Percentiles rank a stretch among this genome's conserved stretches.
phyloP scores from a whole-genome alignment of 2,329 filamentous ascomycete species.

The Gremmenia infestans region DNA sequence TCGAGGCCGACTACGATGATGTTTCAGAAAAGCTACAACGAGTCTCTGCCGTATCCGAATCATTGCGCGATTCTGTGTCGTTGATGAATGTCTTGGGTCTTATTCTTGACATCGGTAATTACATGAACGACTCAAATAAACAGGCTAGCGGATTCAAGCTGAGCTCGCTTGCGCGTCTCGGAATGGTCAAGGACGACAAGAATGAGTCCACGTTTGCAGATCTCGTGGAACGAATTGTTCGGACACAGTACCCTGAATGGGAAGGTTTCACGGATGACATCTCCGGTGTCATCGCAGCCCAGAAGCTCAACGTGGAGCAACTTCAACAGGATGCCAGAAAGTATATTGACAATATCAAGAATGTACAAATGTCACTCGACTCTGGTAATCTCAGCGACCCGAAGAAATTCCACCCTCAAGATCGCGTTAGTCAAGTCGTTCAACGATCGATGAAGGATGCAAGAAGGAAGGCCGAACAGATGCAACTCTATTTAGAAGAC shows the following conservation, averaged over 20 bases:
- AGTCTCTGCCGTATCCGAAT: constrained; percentile 83
- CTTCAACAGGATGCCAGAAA: constrained; percentile 79
- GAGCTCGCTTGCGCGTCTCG: constrained; percentile 83
- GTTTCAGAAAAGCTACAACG: constrained; percentile 79
- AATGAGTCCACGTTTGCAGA: constrained; percentile 96
- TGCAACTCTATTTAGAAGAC: constrained; percentile 88
- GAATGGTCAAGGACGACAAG: constrained; percentile 99
- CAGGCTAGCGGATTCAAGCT: constrained; percentile 98
- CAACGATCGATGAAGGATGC: constrained; percentile 96
- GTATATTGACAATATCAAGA: constrained; percentile 93
- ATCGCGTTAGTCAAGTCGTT: constrained; percentile 86
- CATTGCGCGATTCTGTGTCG: constrained; percentile 82
- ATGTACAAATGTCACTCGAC: constrained; percentile 87
- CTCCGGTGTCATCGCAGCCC: constrained; percentile 65
- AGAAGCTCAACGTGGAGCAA: constrained; percentile 95
- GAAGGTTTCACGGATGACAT: constrained; percentile 86
- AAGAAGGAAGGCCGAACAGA: constrained; percentile 89
- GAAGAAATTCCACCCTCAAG: constrained; percentile 96
- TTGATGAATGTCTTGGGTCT: constrained; percentile 94
- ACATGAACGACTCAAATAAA: constrained; percentile 99
- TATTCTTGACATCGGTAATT: constrained; percentile 97
- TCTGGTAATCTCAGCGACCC: constrained; percentile 91
- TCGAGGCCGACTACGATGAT: constrained; percentile 86
- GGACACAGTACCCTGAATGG: constrained; percentile 95
- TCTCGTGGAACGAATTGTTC: constrained; percentile 91